phyloP scores from a whole-genome alignment of 2,329 filamentous ascomycete species.

The Penicillium occitanis region DNA sequence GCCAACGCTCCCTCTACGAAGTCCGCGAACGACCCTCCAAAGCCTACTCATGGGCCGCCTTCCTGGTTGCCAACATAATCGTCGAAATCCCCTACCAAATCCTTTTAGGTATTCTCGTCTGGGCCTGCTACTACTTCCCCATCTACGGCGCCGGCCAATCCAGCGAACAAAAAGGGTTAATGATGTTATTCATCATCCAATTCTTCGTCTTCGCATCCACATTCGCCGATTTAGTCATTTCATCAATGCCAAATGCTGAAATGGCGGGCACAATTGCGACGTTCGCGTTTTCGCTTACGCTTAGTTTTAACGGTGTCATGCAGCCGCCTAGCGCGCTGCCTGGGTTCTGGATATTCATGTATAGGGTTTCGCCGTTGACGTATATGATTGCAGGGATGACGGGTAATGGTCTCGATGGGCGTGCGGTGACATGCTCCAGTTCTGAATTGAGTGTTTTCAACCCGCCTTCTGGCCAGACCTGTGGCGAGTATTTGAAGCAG shows the following conservation, averaged over 20 bases:
- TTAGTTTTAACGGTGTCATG: constrained; percentile 62
- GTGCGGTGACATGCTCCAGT: constrained; percentile 13
- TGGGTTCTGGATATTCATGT: constrained; percentile 78
- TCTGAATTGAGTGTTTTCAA: constrained; percentile 50
- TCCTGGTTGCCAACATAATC: constrained; percentile 68
- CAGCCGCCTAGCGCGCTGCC: constrained; percentile 60
- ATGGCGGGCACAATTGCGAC: constrained; percentile 66
- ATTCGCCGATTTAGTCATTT: constrained; percentile 72
- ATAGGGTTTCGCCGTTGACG: constrained; percentile 65
- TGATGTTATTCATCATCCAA: constrained; percentile 65
- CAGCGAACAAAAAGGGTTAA: constrained; percentile 52
- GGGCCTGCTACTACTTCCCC: constrained; percentile 60
- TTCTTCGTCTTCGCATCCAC: constrained; percentile 70
- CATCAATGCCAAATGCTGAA: constrained; percentile 66
- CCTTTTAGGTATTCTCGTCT: constrained; percentile 49
- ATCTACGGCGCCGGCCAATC: constrained; percentile 33
- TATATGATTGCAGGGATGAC: constrained; percentile 52
- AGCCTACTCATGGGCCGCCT: constrained; percentile 71
- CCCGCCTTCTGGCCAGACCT: constrained; percentile 60
- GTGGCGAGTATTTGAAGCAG: constrained; percentile 56
- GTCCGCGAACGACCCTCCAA: constrained; percentile 64
- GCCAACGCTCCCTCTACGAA: constrained; percentile 60
- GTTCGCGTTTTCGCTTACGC: constrained; percentile 58
- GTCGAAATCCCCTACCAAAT: constrained; percentile 70
- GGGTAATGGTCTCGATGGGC: constrained; percentile 14